A percentile compares a stretch with the other conserved stretches of the same genome.
Evolutionary conservation across 768 basidiomycete species (phyloP).

Genomic region (Baorangia bicolor): DNA sequence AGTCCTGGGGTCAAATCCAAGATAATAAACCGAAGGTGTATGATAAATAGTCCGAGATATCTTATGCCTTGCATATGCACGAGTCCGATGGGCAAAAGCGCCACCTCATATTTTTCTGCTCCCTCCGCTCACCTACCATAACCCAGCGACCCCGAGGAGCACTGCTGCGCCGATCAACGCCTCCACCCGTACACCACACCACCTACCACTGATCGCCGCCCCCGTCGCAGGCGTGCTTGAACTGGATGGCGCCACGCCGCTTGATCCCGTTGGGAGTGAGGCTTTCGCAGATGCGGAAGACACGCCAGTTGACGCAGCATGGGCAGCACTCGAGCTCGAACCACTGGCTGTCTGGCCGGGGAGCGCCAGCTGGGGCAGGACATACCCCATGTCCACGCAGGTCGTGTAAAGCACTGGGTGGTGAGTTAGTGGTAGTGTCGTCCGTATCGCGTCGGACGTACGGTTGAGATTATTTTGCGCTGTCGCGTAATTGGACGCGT

Average conservation of each 20-base stretch:
- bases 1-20: not conserved
- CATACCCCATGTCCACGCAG: constrained; percentile 27
- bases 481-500: constrained; percentile 27
- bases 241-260: not conserved
- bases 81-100: not conserved
- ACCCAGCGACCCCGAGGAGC: constrained; percentile 3
- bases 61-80: not conserved
- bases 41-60: constrained; percentile 14
- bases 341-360: constrained; percentile 26
- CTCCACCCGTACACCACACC: not conserved
- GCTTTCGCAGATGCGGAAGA: not conserved
- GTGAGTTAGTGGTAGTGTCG: not conserved
- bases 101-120: not conserved
- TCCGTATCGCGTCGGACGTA: constrained; percentile 17
- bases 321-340: constrained; percentile 8
- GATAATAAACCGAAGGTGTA: constrained; percentile 6
- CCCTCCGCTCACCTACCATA: constrained; percentile 10
- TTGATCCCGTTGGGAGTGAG: not conserved
- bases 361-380: constrained; percentile 21
- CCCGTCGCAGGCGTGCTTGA: not conserved
- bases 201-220: not conserved
- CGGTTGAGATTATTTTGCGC: constrained; percentile 37
- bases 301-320: not conserved
- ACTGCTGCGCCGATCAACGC: constrained; percentile 2
- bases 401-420: constrained; percentile 23